Evolutionary conservation across 23 red algal species (phyloP).

Genomic region (Gracilariopsis chorda): DNA sequence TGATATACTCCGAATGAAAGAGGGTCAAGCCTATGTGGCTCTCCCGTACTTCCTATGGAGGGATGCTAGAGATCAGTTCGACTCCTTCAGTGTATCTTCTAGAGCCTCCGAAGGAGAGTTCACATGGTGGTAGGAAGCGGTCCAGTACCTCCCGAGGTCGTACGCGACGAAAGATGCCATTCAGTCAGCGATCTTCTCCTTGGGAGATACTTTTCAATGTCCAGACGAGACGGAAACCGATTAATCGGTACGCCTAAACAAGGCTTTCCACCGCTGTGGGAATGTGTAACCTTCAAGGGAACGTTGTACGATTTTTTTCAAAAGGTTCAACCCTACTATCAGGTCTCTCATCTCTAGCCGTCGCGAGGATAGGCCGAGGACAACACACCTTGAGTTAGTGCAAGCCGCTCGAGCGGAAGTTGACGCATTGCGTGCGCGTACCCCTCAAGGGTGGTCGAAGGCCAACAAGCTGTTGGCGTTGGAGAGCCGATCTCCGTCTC

Average conservation of each 20-base stretch:
- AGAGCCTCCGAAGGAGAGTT: not conserved
- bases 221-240: not conserved
- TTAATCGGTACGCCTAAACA: not conserved
- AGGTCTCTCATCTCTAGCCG: too few species aligned
- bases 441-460: too few species aligned
- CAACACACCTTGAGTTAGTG: too few species aligned
- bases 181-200: not conserved
- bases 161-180: slow-evolving; percentile 7
- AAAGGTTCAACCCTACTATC: too few species aligned
- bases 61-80: not conserved
- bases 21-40: not conserved
- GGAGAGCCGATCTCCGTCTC: too few species aligned
- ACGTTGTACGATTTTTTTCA: too few species aligned
- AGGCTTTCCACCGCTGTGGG: too few species aligned
- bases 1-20: not conserved
- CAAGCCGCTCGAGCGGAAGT: too few species aligned
- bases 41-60: not conserved
- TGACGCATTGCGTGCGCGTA: too few species aligned
- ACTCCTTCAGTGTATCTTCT: not conserved
- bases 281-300: too few species aligned
- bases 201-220: not conserved
- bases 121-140: not conserved
- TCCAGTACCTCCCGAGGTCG: not conserved
- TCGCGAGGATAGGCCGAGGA: too few species aligned
- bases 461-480: too few species aligned